A percentile compares a stretch with the other conserved stretches of the same genome.
These are phyloP conservation scores for Beauveria sp. DNA, from an alignment of 2,329 filamentous ascomycete species.

Conservation along the genomic window DNA sequence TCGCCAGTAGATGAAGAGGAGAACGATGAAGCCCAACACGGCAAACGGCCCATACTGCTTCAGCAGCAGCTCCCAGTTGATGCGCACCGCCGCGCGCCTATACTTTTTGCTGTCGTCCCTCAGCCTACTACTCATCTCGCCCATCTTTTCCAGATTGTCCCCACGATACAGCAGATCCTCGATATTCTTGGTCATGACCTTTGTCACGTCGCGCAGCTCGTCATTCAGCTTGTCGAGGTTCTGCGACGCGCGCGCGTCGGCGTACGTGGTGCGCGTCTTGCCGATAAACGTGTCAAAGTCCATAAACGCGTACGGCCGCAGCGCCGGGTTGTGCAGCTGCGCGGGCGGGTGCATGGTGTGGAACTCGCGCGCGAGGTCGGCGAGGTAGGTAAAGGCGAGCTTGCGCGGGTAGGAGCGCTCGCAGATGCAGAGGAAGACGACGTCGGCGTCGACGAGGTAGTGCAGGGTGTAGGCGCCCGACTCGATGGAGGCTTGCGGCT, in stretches of 20 bases:
- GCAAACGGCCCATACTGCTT: conserved; percentile 96
- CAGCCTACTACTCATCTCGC: conserved; percentile 80
- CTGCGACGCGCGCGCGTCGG: conserved; percentile 81
- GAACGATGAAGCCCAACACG: conserved; percentile 69
- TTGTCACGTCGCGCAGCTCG: conserved; percentile 93
- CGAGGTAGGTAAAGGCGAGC: conserved; percentile 95
- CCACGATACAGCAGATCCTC: conserved; percentile 94
- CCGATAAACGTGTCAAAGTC: conserved; percentile 97
- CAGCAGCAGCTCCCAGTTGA: conserved; percentile 94
- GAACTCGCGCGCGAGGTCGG: conserved; percentile 88
- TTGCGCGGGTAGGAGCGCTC: conserved; percentile 94
- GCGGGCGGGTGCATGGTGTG: conserved; percentile 68
- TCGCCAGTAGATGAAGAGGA: conserved; percentile 85
- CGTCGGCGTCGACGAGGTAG: conserved; percentile 75
- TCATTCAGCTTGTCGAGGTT: conserved; percentile 95
- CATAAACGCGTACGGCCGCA: conserved; percentile 93
- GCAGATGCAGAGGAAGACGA: conserved; percentile 91
- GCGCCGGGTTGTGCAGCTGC: conserved; percentile 65
- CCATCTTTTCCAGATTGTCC: conserved; percentile 93
- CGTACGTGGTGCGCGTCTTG: conserved; percentile 87
- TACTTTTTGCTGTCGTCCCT: conserved; percentile 95
- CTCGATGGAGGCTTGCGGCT: conserved; percentile 88
- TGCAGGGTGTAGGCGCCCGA: conserved; percentile 75
- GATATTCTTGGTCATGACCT: conserved; percentile 99
- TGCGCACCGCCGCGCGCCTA: conserved; percentile 80